phyloP scores from a whole-genome alignment of 257 asterid species.

The Solanum paucissectum region DNA sequence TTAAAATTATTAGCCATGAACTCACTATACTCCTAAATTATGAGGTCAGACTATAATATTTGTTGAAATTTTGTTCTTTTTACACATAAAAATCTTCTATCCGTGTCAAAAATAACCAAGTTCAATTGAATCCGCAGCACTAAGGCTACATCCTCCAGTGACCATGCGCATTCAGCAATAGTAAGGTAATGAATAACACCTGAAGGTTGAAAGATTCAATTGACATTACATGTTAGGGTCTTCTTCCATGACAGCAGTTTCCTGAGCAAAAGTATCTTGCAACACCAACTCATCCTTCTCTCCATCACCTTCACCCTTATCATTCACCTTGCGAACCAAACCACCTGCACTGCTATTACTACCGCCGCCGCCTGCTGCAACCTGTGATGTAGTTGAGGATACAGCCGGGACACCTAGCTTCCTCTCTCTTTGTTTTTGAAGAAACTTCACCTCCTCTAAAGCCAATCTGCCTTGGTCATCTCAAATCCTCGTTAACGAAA shows the following conservation, averaged over 20 bases:
- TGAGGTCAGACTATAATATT: neutral
- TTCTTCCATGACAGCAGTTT: conserved; percentile 95
- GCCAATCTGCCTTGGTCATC: conserved; percentile 29
- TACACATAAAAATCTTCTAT: neutral
- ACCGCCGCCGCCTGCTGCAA: conserved; percentile 15
- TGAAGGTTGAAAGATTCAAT: neutral
- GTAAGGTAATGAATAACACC: neutral
- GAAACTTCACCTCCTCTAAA: conserved; percentile 80
- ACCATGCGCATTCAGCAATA: neutral
- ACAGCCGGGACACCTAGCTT: conserved; percentile 77
- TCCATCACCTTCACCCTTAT: conserved; percentile 53
- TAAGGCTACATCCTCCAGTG: neutral
- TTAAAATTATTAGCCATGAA: neutral
- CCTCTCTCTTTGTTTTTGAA: conserved; percentile 87
- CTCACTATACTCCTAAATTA: neutral
- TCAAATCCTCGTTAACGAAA: neutral
- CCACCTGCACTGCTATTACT: conserved; percentile 13
- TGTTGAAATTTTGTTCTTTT: neutral
- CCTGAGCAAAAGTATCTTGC: conserved; percentile 99
- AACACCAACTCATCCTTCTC: conserved; percentile 92
- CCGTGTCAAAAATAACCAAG: neutral
- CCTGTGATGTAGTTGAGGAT: conserved; percentile 14
- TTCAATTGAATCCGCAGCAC: neutral
- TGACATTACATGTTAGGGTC: conserved; percentile 76
- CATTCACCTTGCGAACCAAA: conserved; percentile 34